A percentile compares a stretch with the other conserved stretches of the same genome.
Conservation (phyloP, 192 early-diverging fungal species). For the Lobosporangium transversale region DNA sequence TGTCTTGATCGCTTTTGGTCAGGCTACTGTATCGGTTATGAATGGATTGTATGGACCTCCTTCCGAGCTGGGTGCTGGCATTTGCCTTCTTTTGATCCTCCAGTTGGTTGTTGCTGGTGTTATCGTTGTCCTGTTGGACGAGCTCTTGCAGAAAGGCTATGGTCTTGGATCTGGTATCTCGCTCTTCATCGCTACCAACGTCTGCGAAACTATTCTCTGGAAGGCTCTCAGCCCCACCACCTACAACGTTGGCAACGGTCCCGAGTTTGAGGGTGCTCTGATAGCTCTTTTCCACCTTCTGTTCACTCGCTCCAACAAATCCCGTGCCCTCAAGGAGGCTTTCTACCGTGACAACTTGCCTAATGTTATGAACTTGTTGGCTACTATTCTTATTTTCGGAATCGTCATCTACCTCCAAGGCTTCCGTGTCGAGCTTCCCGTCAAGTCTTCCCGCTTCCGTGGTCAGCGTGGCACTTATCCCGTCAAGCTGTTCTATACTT, state of each 20-base stretch:
- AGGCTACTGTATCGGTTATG: slow-evolving; percentile 98
- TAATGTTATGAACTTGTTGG: slow-evolving; percentile 91
- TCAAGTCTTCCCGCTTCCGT: slow-evolving; percentile 94
- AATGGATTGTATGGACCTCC: slow-evolving; percentile 98
- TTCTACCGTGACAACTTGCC: slow-evolving; percentile 90
- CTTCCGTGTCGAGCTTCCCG: slow-evolving; percentile 99
- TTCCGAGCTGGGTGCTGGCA: slow-evolving; percentile 94
- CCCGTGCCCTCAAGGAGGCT: slow-evolving; percentile 96
- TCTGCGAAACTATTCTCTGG: slow-evolving; percentile 99
- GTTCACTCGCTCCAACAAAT: slow-evolving; percentile 95
- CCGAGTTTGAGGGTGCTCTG: slow-evolving; percentile 99
- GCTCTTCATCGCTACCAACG: slow-evolving; percentile 99
- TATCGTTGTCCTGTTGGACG: slow-evolving; percentile 98
- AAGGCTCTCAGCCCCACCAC: slow-evolving; percentile 98
- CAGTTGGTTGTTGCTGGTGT: slow-evolving; percentile 97
- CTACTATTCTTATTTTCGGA: slow-evolving; percentile 88
- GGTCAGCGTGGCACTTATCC: slow-evolving; percentile 99
- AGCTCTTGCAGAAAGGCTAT: slow-evolving; percentile 99
- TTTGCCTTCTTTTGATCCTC: slow-evolving; percentile 94
- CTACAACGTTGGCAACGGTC: slow-evolving; percentile 96
- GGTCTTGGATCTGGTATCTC: slow-evolving; percentile 99
- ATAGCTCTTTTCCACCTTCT: slow-evolving; percentile 95
- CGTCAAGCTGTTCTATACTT: slow-evolving; percentile 99
- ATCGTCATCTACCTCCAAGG: slow-evolving; percentile 98
- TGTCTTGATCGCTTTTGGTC: slow-evolving; percentile 98